Base-by-base conservation (phyloP, 2,329 filamentous ascomycete species). In the Sporothrix brasiliensis region DNA sequence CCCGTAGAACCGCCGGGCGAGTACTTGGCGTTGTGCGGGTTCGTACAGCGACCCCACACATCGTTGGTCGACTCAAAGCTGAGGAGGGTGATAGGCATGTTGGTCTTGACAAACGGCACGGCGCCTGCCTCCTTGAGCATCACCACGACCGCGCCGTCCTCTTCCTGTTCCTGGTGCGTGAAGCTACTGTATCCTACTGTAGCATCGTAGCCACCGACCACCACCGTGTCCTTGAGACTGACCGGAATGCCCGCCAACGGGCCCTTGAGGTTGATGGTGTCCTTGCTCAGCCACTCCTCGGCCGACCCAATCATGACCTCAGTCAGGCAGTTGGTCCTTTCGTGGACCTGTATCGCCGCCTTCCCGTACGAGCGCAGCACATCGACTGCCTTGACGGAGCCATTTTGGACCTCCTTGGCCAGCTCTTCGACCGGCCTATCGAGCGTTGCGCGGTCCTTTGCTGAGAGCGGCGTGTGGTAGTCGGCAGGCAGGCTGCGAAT, bases 21-120 rank as follows among this genome's bases (percentile, higher is more conserved):
- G 81, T 96, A 97, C 52, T 87, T 88, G n/a, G 81, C 80, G 77
- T 93, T 93, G 80, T 97, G 92, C 0, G 94, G 93, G 77, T 97
- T 97, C 19, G 86, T 89, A 74, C 87, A 90, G 44, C 89, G 86
- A 10, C 94, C 94, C 92, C 94, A 98, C 24, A 97, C 83, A 73
- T 87, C 86, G 76, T 89, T 89, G 69, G 88, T 88, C 19, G 91
- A 93, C 79, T 97, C 93, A 76, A 97, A 97, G 70, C 91, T 93
- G 53, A 97, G 84, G 1, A 97, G 85, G 0, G 93, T 97, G 70
- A 94, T 91, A 5, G 94, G 94, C 1, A 96, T 79, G 73, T 95
- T 95, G 0, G 94, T 97, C 83, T 97, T 98, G 73, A 94, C 92
- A 77, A 97, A 97, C 0, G 94, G 94, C 1, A 97, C 86, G 0